Conservation (phyloP, 768 basidiomycete genomes). For the Suillus luteus region DNA sequence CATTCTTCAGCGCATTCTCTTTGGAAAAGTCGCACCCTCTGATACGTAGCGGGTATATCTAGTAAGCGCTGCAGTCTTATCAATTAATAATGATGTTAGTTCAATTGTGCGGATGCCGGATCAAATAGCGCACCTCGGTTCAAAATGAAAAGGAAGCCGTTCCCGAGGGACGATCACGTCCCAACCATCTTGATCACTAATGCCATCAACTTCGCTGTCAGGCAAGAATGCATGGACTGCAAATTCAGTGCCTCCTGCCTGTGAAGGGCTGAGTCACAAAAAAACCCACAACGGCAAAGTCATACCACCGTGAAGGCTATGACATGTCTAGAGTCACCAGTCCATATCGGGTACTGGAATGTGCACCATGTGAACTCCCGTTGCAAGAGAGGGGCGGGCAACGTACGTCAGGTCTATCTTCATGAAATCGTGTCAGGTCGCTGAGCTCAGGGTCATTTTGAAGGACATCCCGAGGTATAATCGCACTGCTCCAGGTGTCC, state of each 20-base stretch:
- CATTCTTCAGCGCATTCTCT: conserved; percentile 47
- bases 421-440: conserved; percentile 27
- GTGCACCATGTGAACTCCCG: neutral
- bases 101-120: neutral
- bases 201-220: conserved; percentile 38
- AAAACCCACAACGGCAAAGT: neutral
- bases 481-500: conserved; percentile 34
- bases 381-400: neutral
- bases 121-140: conserved; percentile 37
- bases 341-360: conserved; percentile 28
- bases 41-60: conserved; percentile 36
- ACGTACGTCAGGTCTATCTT: conserved; percentile 28
- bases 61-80: conserved; percentile 42
- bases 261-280: neutral
- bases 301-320: conserved; percentile 27
- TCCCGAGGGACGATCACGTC: conserved; percentile 36
- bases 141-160: conserved; percentile 38
- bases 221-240: conserved; percentile 43
- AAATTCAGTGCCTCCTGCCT: conserved; percentile 42
- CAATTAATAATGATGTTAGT: conserved; percentile 16
- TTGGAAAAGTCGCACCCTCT: conserved; percentile 41
- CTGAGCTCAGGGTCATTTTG: conserved; percentile 46
- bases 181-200: conserved; percentile 36
- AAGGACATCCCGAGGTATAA: conserved; percentile 44
- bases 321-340: conserved; percentile 30